phyloP scores from a whole-genome alignment of 2,329 filamentous ascomycete genomes.

The Curvularia sp. region DNA sequence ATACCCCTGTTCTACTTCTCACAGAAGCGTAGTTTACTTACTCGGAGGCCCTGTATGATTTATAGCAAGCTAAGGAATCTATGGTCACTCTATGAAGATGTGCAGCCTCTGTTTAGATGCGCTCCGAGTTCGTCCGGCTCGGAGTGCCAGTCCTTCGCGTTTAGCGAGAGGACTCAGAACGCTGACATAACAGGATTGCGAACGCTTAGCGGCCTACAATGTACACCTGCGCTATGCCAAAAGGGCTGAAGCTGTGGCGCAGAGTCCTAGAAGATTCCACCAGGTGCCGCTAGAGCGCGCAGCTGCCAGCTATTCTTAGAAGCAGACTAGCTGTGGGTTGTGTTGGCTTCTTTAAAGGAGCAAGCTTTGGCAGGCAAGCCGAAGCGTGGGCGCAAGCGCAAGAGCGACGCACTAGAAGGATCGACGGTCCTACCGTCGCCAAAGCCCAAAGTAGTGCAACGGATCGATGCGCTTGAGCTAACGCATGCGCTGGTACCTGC shows the following conservation, averaged over 20 bases:
- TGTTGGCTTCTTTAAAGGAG: background rate
- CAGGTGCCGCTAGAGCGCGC: background rate
- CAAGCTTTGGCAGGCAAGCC: slow-evolving; percentile 6
- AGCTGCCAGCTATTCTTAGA: slow-evolving; percentile 6
- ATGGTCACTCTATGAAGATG: background rate
- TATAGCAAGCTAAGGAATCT: background rate
- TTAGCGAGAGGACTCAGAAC: background rate
- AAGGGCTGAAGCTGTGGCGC: slow-evolving; percentile 3
- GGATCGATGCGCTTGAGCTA: too few species aligned
- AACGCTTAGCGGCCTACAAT: slow-evolving; percentile 5
- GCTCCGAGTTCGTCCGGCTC: background rate
- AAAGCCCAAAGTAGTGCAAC: too few species aligned
- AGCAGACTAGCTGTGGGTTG: slow-evolving; percentile 4
- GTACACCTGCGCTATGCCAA: background rate
- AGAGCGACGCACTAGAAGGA: slow-evolving; percentile 4
- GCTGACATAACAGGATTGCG: background rate
- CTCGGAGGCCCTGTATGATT: background rate
- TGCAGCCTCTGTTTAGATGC: background rate
- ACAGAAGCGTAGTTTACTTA: background rate
- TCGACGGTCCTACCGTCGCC: slow-evolving; percentile 4
- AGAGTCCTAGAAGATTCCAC: slow-evolving; percentile 6
- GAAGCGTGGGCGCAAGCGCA: slow-evolving; percentile 5
- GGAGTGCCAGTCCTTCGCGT: background rate
- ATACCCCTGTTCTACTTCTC: background rate
- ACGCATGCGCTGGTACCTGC: slow-evolving; percentile 6